These are phyloP conservation scores for Penicillium longicatenatum DNA, from an alignment of 495 filamentous ascomycete species.

Conservation along the genomic window DNA sequence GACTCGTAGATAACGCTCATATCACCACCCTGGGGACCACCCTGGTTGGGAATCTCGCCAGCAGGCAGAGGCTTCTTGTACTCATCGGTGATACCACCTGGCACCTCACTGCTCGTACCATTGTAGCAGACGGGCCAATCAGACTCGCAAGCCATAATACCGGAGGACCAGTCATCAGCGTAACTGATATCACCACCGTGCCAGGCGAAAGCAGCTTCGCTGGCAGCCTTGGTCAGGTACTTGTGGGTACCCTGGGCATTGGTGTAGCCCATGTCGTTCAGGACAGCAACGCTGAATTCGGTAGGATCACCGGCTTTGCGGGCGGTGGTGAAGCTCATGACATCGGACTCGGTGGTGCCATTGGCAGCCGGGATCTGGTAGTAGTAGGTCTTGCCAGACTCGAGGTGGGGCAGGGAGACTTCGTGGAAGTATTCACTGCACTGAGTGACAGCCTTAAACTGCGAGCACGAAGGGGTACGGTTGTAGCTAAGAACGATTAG, in stretches of 20 bases:
- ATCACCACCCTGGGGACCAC: slow-evolving; percentile 50
- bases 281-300: slow-evolving; percentile 38
- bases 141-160: slow-evolving; percentile 49
- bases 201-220: slow-evolving; percentile 50
- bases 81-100: slow-evolving; percentile 36
- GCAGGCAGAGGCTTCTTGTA: slow-evolving; percentile 47
- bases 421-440: slow-evolving; percentile 55
- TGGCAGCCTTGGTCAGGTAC: slow-evolving; percentile 38
- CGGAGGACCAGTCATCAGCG: slow-evolving; percentile 53
- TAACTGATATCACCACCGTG: slow-evolving; percentile 54
- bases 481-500: slow-evolving; percentile 40
- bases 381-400: slow-evolving; percentile 47
- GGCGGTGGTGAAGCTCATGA: slow-evolving; percentile 45
- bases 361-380: slow-evolving; percentile 48
- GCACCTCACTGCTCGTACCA: slow-evolving; percentile 43
- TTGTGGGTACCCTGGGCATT: slow-evolving; percentile 49
- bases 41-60: slow-evolving; percentile 51
- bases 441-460: slow-evolving; percentile 44
- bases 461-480: slow-evolving; percentile 53
- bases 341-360: slow-evolving; percentile 44
- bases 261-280: slow-evolving; percentile 55
- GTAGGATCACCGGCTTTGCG: slow-evolving; percentile 39
- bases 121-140: slow-evolving; percentile 58
- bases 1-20: slow-evolving; percentile 52
- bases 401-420: slow-evolving; percentile 39